Evolutionary conservation across 352 stramenopile species (phyloP), one percentile per base, ranked within the genome.

Genomic region (Globisporangium solare): DNA sequence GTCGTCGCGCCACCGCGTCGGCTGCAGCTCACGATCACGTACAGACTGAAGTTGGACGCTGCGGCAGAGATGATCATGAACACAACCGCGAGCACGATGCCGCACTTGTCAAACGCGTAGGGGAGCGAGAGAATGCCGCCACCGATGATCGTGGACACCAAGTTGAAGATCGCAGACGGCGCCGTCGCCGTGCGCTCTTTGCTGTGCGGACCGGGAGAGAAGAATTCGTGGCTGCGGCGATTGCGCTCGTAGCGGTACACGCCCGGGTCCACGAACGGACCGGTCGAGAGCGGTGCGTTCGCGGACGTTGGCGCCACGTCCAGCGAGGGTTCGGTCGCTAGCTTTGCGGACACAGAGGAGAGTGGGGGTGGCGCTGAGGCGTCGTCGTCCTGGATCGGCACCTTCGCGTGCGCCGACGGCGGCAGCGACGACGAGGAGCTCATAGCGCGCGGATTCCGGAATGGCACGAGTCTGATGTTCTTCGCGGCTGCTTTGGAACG

Each of bases 131-230:
- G 66, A 48, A 92, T 81, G 13, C 87, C 87, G 50, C 86, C 87
- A 31, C 87, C 87, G 47, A 96, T 92, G 63, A 96, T 90, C 13
- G 87, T 96, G 63, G 84, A 92, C 47, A 94, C 83, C 14, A 96
- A 70, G 55, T 93, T 96, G 66, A 96, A 95, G 50, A 92, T 71
- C 27, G 85, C 81, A 12, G 81, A 93, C 47, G 72, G 68, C 46
- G 74, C 78, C 10, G 76, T 89, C 35, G 79, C 80, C 20, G 81
- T 89, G 59, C 83, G 84, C 35, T 32, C 27, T 22, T 49, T 76
- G 67, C 69, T 78, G 51, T 80, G 76, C 21, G 81, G 81, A 0
- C 81, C 81, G 1, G 81, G 81, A 4, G 71, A 86, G 60, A 92
- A 92, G 67, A 83, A 92, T 66, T 92, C 81, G 65, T 86, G 74